phyloP scores from a whole-genome alignment of 2,329 filamentous ascomycete species.

The Nectriaceae sp. region DNA sequence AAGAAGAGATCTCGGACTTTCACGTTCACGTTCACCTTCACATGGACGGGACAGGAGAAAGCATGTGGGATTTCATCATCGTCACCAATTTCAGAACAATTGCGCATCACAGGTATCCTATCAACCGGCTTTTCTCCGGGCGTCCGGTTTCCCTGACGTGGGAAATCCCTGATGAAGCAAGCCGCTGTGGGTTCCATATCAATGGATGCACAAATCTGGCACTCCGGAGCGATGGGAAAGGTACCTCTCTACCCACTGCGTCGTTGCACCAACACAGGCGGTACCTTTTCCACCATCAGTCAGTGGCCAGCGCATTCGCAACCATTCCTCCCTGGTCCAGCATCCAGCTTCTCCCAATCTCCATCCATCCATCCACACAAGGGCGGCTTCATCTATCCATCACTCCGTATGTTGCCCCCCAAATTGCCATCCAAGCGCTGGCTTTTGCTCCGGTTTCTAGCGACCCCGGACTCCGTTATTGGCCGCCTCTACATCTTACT shows the following conservation, averaged over 20 bases:
- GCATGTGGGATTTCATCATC: not conserved
- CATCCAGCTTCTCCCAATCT: too few species aligned
- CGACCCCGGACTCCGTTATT: slow-evolving; percentile 14
- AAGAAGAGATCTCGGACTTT: not conserved
- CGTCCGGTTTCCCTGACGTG: slow-evolving; percentile 9
- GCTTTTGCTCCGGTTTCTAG: slow-evolving; percentile 20
- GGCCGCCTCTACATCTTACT: not conserved
- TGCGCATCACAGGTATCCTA: not conserved
- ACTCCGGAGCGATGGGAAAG: not conserved
- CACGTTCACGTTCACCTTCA: too few species aligned
- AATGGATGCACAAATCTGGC: not conserved
- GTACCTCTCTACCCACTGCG: too few species aligned
- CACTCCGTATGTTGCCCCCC: not conserved
- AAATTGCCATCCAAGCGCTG: not conserved
- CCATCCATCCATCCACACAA: not conserved
- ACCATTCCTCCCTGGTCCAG: not conserved
- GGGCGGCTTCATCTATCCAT: not conserved
- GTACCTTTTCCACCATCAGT: too few species aligned
- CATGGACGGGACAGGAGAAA: too few species aligned
- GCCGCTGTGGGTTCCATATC: too few species aligned
- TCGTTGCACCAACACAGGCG: not conserved
- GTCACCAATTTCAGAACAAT: not conserved
- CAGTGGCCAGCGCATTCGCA: too few species aligned
- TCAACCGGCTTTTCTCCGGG: slow-evolving; percentile 21
- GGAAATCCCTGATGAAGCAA: not conserved